Conservation (phyloP, 2,329 filamentous ascomycete species). For the Phaeophleospora eucalypticola region DNA sequence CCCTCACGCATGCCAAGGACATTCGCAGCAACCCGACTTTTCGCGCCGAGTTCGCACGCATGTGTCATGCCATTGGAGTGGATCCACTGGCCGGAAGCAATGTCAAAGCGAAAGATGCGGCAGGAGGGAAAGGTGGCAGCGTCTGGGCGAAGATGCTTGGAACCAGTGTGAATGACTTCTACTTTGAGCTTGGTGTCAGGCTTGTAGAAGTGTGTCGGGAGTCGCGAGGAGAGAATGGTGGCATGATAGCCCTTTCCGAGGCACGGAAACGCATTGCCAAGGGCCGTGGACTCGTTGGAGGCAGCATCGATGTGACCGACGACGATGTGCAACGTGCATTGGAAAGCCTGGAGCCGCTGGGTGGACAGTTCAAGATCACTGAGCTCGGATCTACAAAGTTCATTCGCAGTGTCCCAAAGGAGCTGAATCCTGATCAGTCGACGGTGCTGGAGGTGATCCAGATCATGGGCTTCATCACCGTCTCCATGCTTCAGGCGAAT, state of each 20-base stretch:
- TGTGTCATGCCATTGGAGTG: slow-evolving; percentile 96
- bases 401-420: slow-evolving; percentile 88
- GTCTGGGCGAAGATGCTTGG: slow-evolving; percentile 93
- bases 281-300: slow-evolving; percentile 71
- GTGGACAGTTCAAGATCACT: slow-evolving; percentile 80
- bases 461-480: slow-evolving; percentile 81
- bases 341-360: slow-evolving; percentile 78
- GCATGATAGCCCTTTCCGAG: slow-evolving; percentile 79
- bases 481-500: slow-evolving; percentile 84
- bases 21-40: slow-evolving; percentile 95
- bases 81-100: slow-evolving; percentile 70
- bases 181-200: slow-evolving; percentile 93
- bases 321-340: slow-evolving; percentile 91
- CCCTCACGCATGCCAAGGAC: slow-evolving; percentile 87
- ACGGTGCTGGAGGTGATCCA: slow-evolving; percentile 88
- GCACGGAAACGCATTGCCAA: slow-evolving; percentile 70
- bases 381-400: slow-evolving; percentile 79
- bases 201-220: slow-evolving; percentile 89
- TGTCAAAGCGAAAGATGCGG: slow-evolving; percentile 32
- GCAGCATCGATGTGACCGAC: slow-evolving; percentile 73
- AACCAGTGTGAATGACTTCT: slow-evolving; percentile 92
- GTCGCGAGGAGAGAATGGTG: slow-evolving; percentile 86
- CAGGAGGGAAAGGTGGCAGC: slow-evolving; percentile 55
- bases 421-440: slow-evolving; percentile 90
- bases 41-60: slow-evolving; percentile 93